Conservation (phyloP, 169 alveolate genomes). For the Perkinsus olseni region DNA sequence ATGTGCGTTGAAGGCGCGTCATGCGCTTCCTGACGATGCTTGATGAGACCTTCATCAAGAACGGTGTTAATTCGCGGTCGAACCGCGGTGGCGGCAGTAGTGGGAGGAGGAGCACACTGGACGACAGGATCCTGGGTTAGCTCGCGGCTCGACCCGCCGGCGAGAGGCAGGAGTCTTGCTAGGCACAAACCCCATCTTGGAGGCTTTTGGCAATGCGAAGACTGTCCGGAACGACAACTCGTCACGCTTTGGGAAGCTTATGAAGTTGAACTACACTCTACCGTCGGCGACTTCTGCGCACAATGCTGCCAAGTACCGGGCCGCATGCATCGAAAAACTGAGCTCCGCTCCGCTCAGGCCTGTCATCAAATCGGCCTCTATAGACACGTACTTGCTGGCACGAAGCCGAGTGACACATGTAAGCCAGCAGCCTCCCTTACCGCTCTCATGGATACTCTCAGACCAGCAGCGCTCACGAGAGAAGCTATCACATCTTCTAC, state of each 20-base stretch:
- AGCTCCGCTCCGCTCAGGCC: background rate
- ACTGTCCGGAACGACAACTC: slow-evolving; percentile 94
- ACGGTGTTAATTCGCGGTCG: background rate
- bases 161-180: slow-evolving; percentile 38
- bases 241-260: slow-evolving; percentile 95
- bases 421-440: slow-evolving; percentile 19
- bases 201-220: slow-evolving; percentile 98
- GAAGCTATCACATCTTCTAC: slow-evolving; percentile 95
- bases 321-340: too few species aligned
- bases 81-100: background rate
- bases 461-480: slow-evolving; percentile 60
- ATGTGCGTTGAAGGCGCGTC: background rate
- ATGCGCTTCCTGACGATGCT: background rate
- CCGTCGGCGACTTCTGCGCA: slow-evolving; percentile 43
- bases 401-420: slow-evolving; percentile 74
- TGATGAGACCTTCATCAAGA: background rate
- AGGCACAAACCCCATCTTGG: slow-evolving; percentile 92
- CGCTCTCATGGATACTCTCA: background rate
- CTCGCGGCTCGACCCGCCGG: background rate
- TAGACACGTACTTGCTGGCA: slow-evolving; percentile 89
- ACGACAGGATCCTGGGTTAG: background rate
- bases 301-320: background rate
- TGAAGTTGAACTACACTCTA: slow-evolving; percentile 72
- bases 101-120: background rate
- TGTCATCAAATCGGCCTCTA: slow-evolving; percentile 67